Conservation (phyloP, 352 stramenopile species). For the Globisporangium orthogonon region DNA sequence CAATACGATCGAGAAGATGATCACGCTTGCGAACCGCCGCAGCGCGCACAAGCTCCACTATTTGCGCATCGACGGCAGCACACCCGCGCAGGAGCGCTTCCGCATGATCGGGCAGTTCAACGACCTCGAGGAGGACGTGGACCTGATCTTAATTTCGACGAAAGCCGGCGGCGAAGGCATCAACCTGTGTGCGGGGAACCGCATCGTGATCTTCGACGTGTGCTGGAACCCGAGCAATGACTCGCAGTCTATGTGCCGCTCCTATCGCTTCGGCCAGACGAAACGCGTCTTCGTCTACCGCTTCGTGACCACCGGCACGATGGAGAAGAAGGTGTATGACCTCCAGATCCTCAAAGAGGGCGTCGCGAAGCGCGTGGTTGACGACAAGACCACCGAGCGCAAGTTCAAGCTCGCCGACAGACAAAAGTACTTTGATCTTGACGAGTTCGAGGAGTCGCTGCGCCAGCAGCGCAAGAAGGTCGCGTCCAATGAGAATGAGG, state of each 20-base stretch:
- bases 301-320: constrained; percentile 88
- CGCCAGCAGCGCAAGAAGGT: constrained; percentile 20
- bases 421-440: constrained; percentile 82
- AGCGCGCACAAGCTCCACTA: constrained; percentile 45
- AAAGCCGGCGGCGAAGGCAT: constrained; percentile 85
- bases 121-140: constrained; percentile 68
- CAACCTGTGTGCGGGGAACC: constrained; percentile 85
- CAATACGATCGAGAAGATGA: constrained; percentile 71
- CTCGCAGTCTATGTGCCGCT: constrained; percentile 90
- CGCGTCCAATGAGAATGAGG: neutral
- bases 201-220: constrained; percentile 90
- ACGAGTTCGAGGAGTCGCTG: constrained; percentile 73
- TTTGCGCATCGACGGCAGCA: constrained; percentile 81
- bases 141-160: constrained; percentile 86
- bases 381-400: constrained; percentile 78
- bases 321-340: constrained; percentile 93
- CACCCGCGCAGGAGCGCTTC: constrained; percentile 70
- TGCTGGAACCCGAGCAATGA: constrained; percentile 92
- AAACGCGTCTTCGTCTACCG: constrained; percentile 92
- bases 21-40: constrained; percentile 52
- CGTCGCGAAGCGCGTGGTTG: constrained; percentile 85
- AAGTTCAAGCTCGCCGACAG: constrained; percentile 79
- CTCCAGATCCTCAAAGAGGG: constrained; percentile 88
- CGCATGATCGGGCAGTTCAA: constrained; percentile 81
- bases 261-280: constrained; percentile 89